These are phyloP conservation scores for Saccharomyces paradoxus DNA, from an alignment of 805 yeast genomes.

Conservation along the genomic window DNA sequence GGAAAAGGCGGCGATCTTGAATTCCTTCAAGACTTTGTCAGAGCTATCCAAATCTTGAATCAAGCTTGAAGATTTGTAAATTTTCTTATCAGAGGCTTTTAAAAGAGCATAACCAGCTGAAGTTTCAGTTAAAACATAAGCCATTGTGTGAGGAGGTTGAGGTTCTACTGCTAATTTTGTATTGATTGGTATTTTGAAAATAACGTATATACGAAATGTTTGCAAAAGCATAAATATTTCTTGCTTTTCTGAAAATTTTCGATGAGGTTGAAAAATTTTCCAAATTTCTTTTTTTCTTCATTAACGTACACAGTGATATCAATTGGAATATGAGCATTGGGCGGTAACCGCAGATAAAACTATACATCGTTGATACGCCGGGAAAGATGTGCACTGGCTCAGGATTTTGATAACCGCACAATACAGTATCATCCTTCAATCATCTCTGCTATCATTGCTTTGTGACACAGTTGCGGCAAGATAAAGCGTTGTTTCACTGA, in stretches of 20 bases:
- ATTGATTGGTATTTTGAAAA: not conserved
- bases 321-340: not conserved
- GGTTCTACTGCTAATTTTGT: not conserved
- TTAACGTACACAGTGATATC: not conserved
- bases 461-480: not conserved
- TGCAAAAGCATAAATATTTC: not conserved
- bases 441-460: too few species aligned
- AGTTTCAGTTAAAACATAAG: constrained; percentile 91
- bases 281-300: not conserved
- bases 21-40: constrained; percentile 79
- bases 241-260: constrained; percentile 14
- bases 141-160: constrained; percentile 37
- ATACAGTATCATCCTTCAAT: too few species aligned
- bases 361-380: not conserved
- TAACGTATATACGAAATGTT: not conserved
- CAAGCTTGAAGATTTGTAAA: constrained; percentile 73
- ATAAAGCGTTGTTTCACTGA: not conserved
- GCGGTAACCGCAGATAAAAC: not conserved
- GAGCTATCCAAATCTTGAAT: constrained; percentile 72
- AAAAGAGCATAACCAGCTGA: constrained; percentile 98
- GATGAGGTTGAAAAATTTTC: constrained; percentile 12
- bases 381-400: not conserved
- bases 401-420: not conserved
- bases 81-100: constrained; percentile 95
- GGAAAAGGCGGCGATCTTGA: constrained; percentile 91